Evolutionary conservation across 2,329 filamentous ascomycete species (phyloP).

Genomic region (Calonectria pteridis): DNA sequence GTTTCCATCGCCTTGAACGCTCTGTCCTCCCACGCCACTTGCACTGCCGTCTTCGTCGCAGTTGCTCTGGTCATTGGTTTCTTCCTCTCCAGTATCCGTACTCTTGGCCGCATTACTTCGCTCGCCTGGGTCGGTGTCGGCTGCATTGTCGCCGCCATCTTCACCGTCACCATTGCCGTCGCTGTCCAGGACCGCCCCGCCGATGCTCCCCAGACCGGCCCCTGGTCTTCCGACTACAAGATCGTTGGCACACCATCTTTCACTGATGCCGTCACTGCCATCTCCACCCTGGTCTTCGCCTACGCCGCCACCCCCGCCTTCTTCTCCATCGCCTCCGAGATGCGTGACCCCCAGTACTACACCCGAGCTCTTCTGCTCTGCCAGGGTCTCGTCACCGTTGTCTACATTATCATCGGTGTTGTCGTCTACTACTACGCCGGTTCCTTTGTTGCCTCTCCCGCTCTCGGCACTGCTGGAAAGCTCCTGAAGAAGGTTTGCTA

Average conservation of each 20-base stretch:
- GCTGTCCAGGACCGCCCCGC: slow-evolving; percentile 14
- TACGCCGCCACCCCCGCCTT: slow-evolving; percentile 3
- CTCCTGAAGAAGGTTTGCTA: slow-evolving; percentile 10
- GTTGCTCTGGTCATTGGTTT: not conserved
- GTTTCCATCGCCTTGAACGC: slow-evolving; percentile 2
- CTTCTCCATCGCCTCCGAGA: slow-evolving; percentile 7
- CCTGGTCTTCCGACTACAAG: not conserved
- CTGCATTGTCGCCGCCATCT: slow-evolving; percentile 3
- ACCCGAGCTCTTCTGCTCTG: not conserved
- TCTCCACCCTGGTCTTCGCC: slow-evolving; percentile 6
- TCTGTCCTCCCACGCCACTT: not conserved
- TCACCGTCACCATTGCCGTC: slow-evolving; percentile 10
- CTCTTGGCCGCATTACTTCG: not conserved
- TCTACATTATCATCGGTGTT: slow-evolving; percentile 3
- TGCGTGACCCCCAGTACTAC: slow-evolving; percentile 5
- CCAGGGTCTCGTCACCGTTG: slow-evolving; percentile 1
- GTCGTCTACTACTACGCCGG: slow-evolving; percentile 5
- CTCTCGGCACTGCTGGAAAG: not conserved
- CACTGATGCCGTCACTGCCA: not conserved
- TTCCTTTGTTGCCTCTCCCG: not conserved
- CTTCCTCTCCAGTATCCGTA: not conserved
- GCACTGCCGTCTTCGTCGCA: not conserved
- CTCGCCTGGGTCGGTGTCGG: slow-evolving; percentile 3
- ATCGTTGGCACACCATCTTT: not conserved
- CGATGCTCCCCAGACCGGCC: not conserved